These are phyloP conservation scores for Dacryopinax primogenitus DNA, from an alignment of 768 basidiomycete species.

Conservation along the genomic window DNA sequence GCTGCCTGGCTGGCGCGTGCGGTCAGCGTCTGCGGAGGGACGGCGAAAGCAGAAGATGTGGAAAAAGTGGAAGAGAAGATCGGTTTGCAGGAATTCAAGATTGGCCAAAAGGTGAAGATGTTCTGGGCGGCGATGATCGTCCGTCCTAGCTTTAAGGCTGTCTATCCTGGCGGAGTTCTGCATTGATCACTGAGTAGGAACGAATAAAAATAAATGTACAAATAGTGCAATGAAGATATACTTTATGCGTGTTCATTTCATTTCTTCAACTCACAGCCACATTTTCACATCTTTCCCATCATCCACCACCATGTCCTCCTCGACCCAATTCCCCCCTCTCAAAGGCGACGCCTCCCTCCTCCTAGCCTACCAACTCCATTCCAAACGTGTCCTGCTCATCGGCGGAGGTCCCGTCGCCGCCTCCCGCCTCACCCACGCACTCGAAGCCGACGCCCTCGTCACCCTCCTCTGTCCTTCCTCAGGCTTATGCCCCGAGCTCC, in stretches of 20 bases:
- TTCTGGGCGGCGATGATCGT: constrained; percentile 62
- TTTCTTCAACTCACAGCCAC: too few species aligned
- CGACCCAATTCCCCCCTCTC: constrained; percentile 8
- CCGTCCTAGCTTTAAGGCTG: constrained; percentile 58
- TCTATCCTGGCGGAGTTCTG: constrained; percentile 38
- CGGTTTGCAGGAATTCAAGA: constrained; percentile 22
- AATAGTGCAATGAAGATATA: constrained; percentile 7
- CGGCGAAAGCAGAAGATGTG: constrained; percentile 21
- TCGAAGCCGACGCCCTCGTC: constrained; percentile 65
- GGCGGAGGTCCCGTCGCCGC: constrained; percentile 91
- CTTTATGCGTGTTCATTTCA: too few species aligned
- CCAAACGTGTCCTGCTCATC: constrained; percentile 74
- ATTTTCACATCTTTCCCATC: background rate
- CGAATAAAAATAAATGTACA: background rate
- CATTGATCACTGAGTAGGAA: constrained; percentile 26
- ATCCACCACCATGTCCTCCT: background rate
- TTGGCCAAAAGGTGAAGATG: constrained; percentile 43
- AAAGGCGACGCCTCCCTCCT: constrained; percentile 60
- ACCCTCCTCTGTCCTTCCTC: constrained; percentile 59
- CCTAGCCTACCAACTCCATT: constrained; percentile 83
- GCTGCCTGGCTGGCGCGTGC: constrained; percentile 60
- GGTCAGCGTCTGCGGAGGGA: constrained; percentile 45
- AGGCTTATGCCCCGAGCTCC: constrained; percentile 43
- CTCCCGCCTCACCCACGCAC: constrained; percentile 71
- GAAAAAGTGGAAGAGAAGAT: constrained; percentile 37